Evolutionary conservation across 148 eudicot genomes (phyloP).

Genomic region (Camellia lanceoleosa): DNA sequence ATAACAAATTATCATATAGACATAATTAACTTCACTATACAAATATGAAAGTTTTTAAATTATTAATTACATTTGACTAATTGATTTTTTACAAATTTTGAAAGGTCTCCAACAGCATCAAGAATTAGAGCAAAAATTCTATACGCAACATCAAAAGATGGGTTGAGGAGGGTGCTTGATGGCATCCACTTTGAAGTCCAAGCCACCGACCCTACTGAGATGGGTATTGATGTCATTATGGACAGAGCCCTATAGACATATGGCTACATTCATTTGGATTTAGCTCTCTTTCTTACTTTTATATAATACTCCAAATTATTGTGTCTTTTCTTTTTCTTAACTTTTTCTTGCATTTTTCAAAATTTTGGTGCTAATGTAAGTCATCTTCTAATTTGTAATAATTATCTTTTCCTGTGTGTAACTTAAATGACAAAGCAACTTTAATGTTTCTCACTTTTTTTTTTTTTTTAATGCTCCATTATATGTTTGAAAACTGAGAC

Average conservation of each 20-base stretch:
- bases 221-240: conserved; percentile 81
- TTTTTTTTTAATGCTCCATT: not conserved
- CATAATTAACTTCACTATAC: too few species aligned
- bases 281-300: not conserved
- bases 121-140: conserved; percentile 85
- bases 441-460: not conserved
- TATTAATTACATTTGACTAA: too few species aligned
- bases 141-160: conserved; percentile 91
- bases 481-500: too few species aligned
- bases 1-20: too few species aligned
- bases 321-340: not conserved
- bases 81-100: too few species aligned
- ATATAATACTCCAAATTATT: not conserved
- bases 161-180: conserved; percentile 82
- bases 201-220: conserved; percentile 93
- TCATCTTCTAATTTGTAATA: not conserved
- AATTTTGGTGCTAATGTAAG: not conserved
- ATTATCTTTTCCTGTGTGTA: not conserved
- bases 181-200: conserved; percentile 89
- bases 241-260: conserved; percentile 80
- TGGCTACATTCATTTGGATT: conserved; percentile 15
- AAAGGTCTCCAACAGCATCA: conserved; percentile 86
- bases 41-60: too few species aligned
- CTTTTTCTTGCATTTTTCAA: not conserved
- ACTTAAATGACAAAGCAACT: not conserved